Evolutionary conservation across 176 grass and related monocot genomes (phyloP).

Genomic region (Calamus simplicifolius): DNA sequence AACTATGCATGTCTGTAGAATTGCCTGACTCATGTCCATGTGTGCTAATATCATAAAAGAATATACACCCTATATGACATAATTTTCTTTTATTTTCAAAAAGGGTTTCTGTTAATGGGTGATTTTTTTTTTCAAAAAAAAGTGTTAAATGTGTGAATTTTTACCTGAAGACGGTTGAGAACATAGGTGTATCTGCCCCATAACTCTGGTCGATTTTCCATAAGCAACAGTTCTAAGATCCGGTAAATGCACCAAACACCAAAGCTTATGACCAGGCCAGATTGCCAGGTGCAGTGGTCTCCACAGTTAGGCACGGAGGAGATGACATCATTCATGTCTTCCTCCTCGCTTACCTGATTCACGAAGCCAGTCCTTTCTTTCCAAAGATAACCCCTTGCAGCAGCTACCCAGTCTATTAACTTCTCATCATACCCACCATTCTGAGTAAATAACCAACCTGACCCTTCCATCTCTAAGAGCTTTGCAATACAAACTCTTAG

Average conservation of each 20-base stretch:
- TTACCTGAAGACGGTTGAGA: conserved; percentile 95
- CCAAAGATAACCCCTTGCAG: conserved; percentile 33
- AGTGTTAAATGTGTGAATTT: not conserved
- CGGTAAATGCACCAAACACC: conserved; percentile 86
- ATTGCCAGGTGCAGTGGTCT: conserved; percentile 69
- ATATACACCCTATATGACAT: no score
- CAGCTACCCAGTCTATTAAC: conserved; percentile 63
- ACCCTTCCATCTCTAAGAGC: conserved; percentile 73
- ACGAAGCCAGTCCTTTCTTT: conserved; percentile 29
- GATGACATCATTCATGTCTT: conserved; percentile 17
- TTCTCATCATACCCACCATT: conserved; percentile 76
- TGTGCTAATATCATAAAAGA: no score
- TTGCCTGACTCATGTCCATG: no score
- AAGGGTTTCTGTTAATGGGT: not conserved
- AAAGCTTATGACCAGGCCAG: conserved; percentile 61
- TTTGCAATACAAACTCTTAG: conserved; percentile 63
- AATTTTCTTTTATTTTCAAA: no score
- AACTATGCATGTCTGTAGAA: no score
- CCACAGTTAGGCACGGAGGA: conserved; percentile 49
- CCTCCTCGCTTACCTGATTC: conserved; percentile 27
- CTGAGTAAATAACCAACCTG: conserved; percentile 73
- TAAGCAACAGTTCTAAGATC: conserved; percentile 64
- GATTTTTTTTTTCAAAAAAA: not conserved
- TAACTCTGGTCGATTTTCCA: conserved; percentile 91
- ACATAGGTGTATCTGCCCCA: conserved; percentile 99